phyloP scores from a whole-genome alignment of 441 rosid species.

The Manihot esculenta region DNA sequence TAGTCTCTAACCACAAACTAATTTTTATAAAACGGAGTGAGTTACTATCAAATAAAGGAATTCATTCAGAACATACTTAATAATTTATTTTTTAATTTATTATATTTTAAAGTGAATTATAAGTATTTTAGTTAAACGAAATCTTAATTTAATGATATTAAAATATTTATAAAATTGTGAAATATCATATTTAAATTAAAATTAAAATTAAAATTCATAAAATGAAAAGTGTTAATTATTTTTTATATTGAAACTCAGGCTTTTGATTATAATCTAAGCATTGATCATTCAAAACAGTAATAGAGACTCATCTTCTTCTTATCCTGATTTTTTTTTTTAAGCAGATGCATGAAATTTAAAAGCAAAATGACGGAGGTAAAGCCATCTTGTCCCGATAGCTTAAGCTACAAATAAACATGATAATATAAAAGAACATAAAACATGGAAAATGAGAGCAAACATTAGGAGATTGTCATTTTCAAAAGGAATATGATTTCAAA shows the following conservation, averaged over 20 bases:
- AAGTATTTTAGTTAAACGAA: too few relatives aligned
- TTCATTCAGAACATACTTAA: too few relatives aligned
- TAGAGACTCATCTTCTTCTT: background rate
- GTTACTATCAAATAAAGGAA: too few relatives aligned
- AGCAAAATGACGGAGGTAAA: background rate
- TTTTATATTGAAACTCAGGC: background rate
- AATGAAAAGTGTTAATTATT: background rate
- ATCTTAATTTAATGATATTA: too few relatives aligned
- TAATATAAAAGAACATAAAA: background rate
- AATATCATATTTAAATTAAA: too few relatives aligned
- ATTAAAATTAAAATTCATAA: too few relatives aligned
- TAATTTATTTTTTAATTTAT: too few relatives aligned
- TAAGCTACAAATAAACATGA: constrained; percentile 3
- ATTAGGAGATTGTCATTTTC: constrained; percentile 7
- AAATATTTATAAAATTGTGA: too few relatives aligned
- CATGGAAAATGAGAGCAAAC: background rate
- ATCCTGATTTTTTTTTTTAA: background rate
- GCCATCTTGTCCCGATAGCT: background rate
- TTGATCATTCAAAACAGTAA: background rate
- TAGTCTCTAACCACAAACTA: too few relatives aligned
- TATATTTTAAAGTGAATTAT: too few relatives aligned
- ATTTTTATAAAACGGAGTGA: too few relatives aligned
- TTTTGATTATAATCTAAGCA: background rate
- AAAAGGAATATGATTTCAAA: constrained; percentile 1
- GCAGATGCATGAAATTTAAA: background rate